phyloP scores from a whole-genome alignment of 2,329 filamentous ascomycete genomes.

The Apiospora hydei region DNA sequence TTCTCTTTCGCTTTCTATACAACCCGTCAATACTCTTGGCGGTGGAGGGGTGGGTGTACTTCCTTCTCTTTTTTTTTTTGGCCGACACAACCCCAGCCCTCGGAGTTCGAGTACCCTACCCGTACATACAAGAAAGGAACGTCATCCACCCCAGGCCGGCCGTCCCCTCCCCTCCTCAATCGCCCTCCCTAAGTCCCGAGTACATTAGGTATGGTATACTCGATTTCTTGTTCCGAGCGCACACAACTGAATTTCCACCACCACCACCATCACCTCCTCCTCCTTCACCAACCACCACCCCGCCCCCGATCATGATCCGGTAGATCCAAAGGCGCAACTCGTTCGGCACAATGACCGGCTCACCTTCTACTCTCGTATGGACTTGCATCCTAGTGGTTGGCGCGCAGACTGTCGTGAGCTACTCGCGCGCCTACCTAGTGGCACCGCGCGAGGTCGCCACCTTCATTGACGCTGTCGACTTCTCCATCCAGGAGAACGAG shows the following conservation, averaged over 20 bases:
- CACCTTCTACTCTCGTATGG: conserved; percentile 46
- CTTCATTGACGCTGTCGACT: conserved; percentile 67
- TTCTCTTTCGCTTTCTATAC: neutral
- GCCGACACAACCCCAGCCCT: conserved; percentile 1
- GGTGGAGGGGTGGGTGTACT: neutral
- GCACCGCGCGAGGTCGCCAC: conserved; percentile 65
- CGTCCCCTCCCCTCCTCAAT: neutral
- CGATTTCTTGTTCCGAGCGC: conserved; percentile 1
- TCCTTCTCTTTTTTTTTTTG: neutral
- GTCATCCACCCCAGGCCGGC: conserved; percentile 9
- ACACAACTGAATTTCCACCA: conserved; percentile 11
- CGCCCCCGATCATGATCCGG: conserved; percentile 8
- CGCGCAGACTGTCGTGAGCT: conserved; percentile 58
- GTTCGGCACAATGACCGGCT: conserved; percentile 16
- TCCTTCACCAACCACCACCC: conserved; percentile 19
- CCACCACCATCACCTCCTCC: conserved; percentile 13
- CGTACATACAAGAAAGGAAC: conserved; percentile 4
- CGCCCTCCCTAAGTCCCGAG: neutral
- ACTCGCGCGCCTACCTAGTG: conserved; percentile 62
- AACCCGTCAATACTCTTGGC: neutral
- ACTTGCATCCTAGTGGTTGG: conserved; percentile 64
- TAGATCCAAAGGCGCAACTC: conserved; percentile 5
- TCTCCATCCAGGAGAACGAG: conserved; percentile 69
- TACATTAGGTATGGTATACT: neutral
- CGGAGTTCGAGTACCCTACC: neutral